A percentile compares a stretch with the other conserved stretches of the same genome.
phyloP scores from a whole-genome alignment of 2,329 filamentous ascomycete genomes.

The Aspergillus spinulosporus region DNA sequence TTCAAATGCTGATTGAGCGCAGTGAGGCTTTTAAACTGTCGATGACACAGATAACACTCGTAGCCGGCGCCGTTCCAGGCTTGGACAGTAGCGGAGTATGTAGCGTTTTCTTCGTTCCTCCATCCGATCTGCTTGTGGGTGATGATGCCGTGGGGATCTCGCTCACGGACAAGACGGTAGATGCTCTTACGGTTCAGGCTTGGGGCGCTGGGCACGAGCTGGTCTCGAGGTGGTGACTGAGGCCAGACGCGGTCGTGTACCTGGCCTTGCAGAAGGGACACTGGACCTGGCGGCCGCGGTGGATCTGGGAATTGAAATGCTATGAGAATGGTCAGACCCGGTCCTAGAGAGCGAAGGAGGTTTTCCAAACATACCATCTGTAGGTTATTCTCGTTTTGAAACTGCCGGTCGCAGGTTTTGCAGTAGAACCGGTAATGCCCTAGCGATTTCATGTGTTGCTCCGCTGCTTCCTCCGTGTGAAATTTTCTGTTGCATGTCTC shows the following conservation, averaged over 20 bases:
- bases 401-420: slow-evolving; percentile 30
- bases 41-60: slow-evolving; percentile 58
- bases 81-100: slow-evolving; percentile 41
- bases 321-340: slow-evolving; percentile 27
- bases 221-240: slow-evolving; percentile 58
- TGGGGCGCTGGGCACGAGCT: slow-evolving; percentile 52
- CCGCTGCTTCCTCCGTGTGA: slow-evolving; percentile 15
- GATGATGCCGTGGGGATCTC: slow-evolving; percentile 52
- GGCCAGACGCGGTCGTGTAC: slow-evolving; percentile 55
- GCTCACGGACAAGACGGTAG: slow-evolving; percentile 46
- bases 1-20: slow-evolving; percentile 56
- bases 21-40: slow-evolving; percentile 38
- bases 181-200: slow-evolving; percentile 52
- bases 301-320: slow-evolving; percentile 57
- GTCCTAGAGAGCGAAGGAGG: too few relatives aligned
- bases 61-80: slow-evolving; percentile 51
- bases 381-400: slow-evolving; percentile 36
- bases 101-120: slow-evolving; percentile 32
- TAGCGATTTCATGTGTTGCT: slow-evolving; percentile 29
- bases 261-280: slow-evolving; percentile 58
- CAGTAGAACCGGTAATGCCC: slow-evolving; percentile 36
- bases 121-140: slow-evolving; percentile 55
- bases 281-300: slow-evolving; percentile 46
- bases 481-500: slow-evolving; percentile 31
- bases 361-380: slow-evolving; percentile 24